Base-by-base conservation (phyloP, 768 basidiomycete species). In the Tylopilus rubrobrunneus region DNA sequence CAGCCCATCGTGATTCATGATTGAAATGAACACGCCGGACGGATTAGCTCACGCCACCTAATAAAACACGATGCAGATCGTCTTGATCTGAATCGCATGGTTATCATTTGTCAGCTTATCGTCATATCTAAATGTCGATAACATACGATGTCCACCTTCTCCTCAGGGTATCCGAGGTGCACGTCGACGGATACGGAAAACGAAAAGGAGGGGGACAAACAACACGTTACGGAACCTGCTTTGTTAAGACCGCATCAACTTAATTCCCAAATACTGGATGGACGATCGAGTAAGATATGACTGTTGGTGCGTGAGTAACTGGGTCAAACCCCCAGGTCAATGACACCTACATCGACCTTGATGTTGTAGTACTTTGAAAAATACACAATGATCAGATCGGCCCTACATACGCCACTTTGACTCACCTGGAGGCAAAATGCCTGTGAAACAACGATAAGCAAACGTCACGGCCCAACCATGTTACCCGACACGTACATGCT, bases 321-420 rank as follows among this genome's bases (percentile, higher is more conserved):
- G 21, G 31, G 21, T n/a, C n/a, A n/a, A n/a, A n/a, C n/a, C n/a
- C 45, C 28, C 8, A 52, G 23, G 23, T 3, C 42, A 46, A 39
- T 28, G 44, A 31, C 2, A 80, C 93, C 73, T 67, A 95, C 93
- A 65, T 97, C 90, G 31, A 82, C 84, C 78, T 98, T 98, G 64
- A 94, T 89, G 65, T 95, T 95, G 76, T 89, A 80, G 77, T 91
- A 93, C 80, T 90, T 73, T 45, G 71, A 62, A 66, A 62, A 60
- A 57, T 64, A 61, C 19, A 67, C 56, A 52, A 56, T 6, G 44
- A 55, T 62, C 45, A 62, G 49, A 45, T 21, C 6, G 6, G 19
- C 12, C 28, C 39, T 25, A 28, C 29, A 0, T 7, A n/a, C 1
- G 3, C 9, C 43, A 28, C 11, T 31, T 28, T 17, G 21, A 46